phyloP scores from a whole-genome alignment of 139 green algal species.

The Astrephomene gubernaculifera region DNA sequence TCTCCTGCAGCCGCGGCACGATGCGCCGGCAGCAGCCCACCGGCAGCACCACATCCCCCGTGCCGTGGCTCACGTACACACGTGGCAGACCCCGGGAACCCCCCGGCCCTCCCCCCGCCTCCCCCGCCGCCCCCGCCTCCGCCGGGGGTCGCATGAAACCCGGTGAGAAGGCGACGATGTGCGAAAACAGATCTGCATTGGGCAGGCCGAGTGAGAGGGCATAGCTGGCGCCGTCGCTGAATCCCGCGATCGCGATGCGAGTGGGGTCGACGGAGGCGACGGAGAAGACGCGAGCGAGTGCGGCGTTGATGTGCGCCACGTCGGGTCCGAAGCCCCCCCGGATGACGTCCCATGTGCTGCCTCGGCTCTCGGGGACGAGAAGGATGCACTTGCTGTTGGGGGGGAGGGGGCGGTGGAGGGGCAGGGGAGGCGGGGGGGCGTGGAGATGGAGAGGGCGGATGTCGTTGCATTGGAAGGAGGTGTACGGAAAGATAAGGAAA shows the following conservation, averaged over 20 bases:
- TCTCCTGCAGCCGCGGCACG: conserved; percentile 24
- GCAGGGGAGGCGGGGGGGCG: too few relatives aligned
- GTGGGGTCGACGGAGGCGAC: conserved; percentile 22
- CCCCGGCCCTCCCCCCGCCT: not conserved
- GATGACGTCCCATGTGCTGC: conserved; percentile 59
- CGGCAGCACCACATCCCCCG: conserved; percentile 39
- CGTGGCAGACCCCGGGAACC: not conserved
- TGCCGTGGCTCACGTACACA: conserved; percentile 50
- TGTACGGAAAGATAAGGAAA: too few relatives aligned
- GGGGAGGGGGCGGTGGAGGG: too few relatives aligned
- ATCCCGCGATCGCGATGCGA: conserved; percentile 31
- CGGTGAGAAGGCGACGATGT: conserved; percentile 61
- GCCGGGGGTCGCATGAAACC: conserved; percentile 55
- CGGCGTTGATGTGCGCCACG: conserved; percentile 43
- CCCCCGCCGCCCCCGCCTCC: not conserved
- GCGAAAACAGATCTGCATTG: conserved; percentile 62
- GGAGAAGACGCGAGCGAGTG: conserved; percentile 28
- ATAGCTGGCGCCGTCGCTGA: conserved; percentile 61
- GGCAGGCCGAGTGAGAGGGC: conserved; percentile 58
- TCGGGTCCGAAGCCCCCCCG: conserved; percentile 52
- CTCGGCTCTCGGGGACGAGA: conserved; percentile 53
- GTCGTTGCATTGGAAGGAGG: too few relatives aligned
- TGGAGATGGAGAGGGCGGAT: too few relatives aligned
- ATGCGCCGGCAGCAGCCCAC: conserved; percentile 45
- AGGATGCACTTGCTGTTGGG: conserved; percentile 34